Conservation (phyloP, 139 green algal species). For the Deuterostichococcus epilithicus region DNA sequence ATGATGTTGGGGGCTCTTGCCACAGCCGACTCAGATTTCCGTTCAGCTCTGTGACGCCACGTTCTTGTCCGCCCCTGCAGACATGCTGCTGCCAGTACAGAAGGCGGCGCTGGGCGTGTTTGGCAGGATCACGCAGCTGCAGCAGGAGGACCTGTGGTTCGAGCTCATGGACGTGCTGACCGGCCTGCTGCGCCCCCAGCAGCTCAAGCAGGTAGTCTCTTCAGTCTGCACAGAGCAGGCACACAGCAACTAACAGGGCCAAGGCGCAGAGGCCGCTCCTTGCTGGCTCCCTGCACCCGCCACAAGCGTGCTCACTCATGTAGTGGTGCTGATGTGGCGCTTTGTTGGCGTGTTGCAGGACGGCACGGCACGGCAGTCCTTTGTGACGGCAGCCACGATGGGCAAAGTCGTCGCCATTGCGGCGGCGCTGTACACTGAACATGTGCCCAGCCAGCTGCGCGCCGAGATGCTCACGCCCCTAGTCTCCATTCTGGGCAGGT, state of each 20-base stretch:
- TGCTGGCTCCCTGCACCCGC: too few relatives aligned
- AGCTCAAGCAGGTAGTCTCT: constrained; percentile 31
- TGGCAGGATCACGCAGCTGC: constrained; percentile 42
- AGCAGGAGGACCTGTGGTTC: constrained; percentile 55
- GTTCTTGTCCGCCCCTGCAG: constrained; percentile 19
- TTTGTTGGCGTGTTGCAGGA: neutral
- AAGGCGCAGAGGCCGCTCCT: too few relatives aligned
- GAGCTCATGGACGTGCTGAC: constrained; percentile 36
- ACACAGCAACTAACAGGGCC: too few relatives aligned
- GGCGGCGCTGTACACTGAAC: constrained; percentile 28
- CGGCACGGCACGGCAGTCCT: constrained; percentile 10
- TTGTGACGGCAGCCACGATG: constrained; percentile 14
- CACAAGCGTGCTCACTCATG: too few relatives aligned
- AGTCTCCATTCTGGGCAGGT: constrained; percentile 43
- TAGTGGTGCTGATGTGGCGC: too few relatives aligned
- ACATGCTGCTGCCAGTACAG: constrained; percentile 67
- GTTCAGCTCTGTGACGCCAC: neutral
- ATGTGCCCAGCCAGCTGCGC: constrained; percentile 54
- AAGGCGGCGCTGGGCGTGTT: constrained; percentile 63
- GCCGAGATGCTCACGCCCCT: constrained; percentile 56
- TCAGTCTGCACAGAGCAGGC: too few relatives aligned
- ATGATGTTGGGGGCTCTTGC: neutral
- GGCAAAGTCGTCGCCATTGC: constrained; percentile 13
- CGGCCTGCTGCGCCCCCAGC: constrained; percentile 29
- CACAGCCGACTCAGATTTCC: neutral